Percentiles rank a stretch among this genome's conserved stretches.
Conservation (phyloP, 495 filamentous ascomycete species). For the Podospora anserina region DNA sequence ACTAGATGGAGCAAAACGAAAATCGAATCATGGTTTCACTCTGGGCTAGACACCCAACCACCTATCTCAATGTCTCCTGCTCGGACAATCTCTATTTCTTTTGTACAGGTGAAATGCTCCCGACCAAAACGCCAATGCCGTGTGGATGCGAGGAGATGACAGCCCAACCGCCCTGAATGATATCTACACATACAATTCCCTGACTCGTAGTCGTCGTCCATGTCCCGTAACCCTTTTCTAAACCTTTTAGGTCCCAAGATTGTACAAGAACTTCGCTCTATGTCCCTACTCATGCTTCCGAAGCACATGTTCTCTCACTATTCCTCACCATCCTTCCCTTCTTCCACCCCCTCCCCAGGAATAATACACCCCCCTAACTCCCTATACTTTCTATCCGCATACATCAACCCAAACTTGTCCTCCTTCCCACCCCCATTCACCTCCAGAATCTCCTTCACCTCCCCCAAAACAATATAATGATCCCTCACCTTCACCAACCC, state of each 20-base stretch:
- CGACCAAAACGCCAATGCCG: conserved; percentile 17
- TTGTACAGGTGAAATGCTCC: neutral
- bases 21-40: neutral
- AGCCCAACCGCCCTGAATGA: neutral
- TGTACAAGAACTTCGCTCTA: neutral
- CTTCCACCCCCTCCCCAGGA: conserved; percentile 4
- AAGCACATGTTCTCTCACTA: neutral
- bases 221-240: neutral
- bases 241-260: too few species aligned
- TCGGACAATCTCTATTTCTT: neutral
- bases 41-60: neutral
- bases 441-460: conserved; percentile 44
- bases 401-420: conserved; percentile 38
- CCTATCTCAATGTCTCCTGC: neutral
- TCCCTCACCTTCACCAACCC: conserved; percentile 48
- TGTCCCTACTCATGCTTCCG: neutral
- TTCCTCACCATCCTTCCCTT: conserved; percentile 7
- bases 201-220: neutral
- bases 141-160: neutral
- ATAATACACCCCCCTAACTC: conserved; percentile 35
- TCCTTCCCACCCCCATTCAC: conserved; percentile 17
- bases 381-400: conserved; percentile 44
- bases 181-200: neutral
- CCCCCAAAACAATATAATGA: conserved; percentile 56
- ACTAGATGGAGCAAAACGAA: neutral